A percentile compares a stretch with the other conserved stretches of the same genome.
These are phyloP conservation scores for Neopestalotiopsis sp. DNA, from an alignment of 2,329 filamentous ascomycete genomes.

Conservation along the genomic window DNA sequence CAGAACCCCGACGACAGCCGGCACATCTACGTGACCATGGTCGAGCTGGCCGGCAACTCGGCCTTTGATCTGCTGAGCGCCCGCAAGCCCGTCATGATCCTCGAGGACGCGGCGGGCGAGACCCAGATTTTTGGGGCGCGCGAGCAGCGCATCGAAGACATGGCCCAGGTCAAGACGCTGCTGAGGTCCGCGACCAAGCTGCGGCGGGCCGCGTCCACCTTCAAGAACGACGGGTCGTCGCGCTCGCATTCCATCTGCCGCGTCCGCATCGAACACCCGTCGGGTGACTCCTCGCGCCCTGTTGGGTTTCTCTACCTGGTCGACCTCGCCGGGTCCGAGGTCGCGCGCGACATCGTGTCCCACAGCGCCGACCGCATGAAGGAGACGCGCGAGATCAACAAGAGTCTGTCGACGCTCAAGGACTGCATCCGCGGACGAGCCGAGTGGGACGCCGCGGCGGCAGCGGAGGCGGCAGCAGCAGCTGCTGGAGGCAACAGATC, in stretches of 20 bases:
- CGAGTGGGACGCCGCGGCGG: conserved; percentile 35
- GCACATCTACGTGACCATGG: conserved; percentile 42
- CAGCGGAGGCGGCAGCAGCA: too few relatives aligned
- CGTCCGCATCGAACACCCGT: conserved; percentile 45
- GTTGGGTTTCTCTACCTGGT: conserved; percentile 53
- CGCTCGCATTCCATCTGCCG: conserved; percentile 56
- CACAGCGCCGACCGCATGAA: conserved; percentile 51
- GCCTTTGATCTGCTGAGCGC: conserved; percentile 47
- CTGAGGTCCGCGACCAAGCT: conserved; percentile 46
- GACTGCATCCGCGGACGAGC: conserved; percentile 57
- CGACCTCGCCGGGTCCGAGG: conserved; percentile 54
- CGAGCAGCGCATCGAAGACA: conserved; percentile 41
- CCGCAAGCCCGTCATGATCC: conserved; percentile 46
- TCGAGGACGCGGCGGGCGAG: conserved; percentile 51
- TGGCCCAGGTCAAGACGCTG: conserved; percentile 35
- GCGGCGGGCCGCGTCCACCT: conserved; percentile 47
- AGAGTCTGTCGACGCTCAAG: conserved; percentile 54
- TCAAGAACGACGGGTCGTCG: conserved; percentile 53
- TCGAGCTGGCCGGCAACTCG: conserved; percentile 46
- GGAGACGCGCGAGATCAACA: conserved; percentile 54
- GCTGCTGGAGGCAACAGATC: too few relatives aligned
- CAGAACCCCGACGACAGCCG: conserved; percentile 30
- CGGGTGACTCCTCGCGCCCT: conserved; percentile 20
- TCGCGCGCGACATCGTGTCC: conserved; percentile 45
- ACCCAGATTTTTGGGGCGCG: conserved; percentile 50